Evolutionary conservation across 108 stramenopile species (phyloP), one percentile per base, ranked within the genome.

Genomic region (Nitzschia inconspicua): DNA sequence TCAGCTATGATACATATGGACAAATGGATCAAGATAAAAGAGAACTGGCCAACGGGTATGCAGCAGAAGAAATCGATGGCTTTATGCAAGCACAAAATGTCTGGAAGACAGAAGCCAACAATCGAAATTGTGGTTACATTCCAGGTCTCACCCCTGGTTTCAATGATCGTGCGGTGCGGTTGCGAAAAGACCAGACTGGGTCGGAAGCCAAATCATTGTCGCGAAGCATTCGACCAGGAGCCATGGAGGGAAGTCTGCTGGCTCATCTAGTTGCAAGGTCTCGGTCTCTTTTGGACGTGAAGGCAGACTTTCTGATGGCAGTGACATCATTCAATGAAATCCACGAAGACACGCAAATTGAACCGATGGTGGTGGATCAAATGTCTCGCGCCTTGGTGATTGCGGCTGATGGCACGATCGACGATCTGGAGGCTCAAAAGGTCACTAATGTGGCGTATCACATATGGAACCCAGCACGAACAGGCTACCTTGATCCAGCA

Each of bases 281-380:
- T 3, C 26, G 56, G 1, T 35, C 47, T 1, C 47, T 73, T 31
- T 43, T 62, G 10, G 76, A 77, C 47, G 30, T 30, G 3, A 24
- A 31, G 13, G 47, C 71, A 1, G 66, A 68, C 37, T 34, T 51
- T 18, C 19, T 77, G 28, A 32, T 77, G 3, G 10, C 74, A 28
- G 60, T 78, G 13, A 74, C 65, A 30, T 74, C 71, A 7, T 73
- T 78, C 47, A 78, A 76, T 60, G 75, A 76, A 34, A 70, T 68
- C 68, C 75, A 76, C 43, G 75, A 76, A 37, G 75, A 76, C 44
- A 73, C 75, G 1, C 68, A 69, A 32, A 60, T 69, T 44, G 75
- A 76, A 60, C 75, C 75, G n/a, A n/a, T n/a, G n/a, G n/a, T n/a
- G n/a, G n/a, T n/a, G n/a, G 0, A 29, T 7, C 16, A 8, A 9